These are phyloP conservation scores for Leptographium radiaticola DNA, from an alignment of 2,329 filamentous ascomycete genomes.

Conservation along the genomic window DNA sequence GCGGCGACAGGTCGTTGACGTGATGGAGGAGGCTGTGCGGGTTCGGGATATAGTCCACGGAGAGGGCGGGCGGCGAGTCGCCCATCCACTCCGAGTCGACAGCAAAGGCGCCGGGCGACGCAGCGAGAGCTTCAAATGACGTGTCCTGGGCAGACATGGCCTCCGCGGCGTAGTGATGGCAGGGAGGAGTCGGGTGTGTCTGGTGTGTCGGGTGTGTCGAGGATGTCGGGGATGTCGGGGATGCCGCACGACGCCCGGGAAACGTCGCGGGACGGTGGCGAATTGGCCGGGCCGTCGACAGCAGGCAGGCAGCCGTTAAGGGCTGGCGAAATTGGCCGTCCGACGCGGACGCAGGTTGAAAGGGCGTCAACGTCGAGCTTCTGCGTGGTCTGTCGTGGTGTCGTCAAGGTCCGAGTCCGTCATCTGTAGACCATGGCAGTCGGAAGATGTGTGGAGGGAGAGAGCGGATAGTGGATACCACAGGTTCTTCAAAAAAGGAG, in stretches of 20 bases:
- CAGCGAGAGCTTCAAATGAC: slow-evolving; percentile 12
- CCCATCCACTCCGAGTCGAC: slow-evolving; percentile 14
- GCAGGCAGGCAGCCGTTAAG: not conserved
- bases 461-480: slow-evolving; percentile 1
- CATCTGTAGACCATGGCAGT: not conserved
- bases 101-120: slow-evolving; percentile 12
- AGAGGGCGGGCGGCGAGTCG: slow-evolving; percentile 12
- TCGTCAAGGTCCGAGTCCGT: not conserved
- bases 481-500: not conserved
- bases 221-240: not conserved
- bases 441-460: slow-evolving; percentile 1
- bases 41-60: slow-evolving; percentile 12
- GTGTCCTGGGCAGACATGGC: slow-evolving; percentile 11
- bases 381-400: not conserved
- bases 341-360: not conserved
- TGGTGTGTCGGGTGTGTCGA: not conserved
- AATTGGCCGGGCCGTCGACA: not conserved
- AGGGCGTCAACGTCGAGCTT: not conserved
- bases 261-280: not conserved
- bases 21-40: slow-evolving; percentile 7
- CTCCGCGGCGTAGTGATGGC: not conserved
- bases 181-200: not conserved
- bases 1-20: not conserved
- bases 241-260: not conserved
- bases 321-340: not conserved